Conservation (phyloP, 331 rosid species). For the Prunus yedoensis region DNA sequence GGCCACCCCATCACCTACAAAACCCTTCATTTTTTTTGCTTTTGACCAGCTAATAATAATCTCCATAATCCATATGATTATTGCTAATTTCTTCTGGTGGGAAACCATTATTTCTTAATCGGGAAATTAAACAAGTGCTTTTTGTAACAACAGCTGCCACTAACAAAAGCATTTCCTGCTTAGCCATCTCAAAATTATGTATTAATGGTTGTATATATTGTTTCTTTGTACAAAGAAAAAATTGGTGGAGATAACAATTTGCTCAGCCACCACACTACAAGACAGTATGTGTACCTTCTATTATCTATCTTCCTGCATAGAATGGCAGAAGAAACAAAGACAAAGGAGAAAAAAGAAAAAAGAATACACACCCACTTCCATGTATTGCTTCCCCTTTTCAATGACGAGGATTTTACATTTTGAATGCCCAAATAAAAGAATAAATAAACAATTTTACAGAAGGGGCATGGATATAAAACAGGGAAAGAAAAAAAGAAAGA, state of each 20-base stretch:
- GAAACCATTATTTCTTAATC: no score
- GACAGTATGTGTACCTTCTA: conserved; percentile 26
- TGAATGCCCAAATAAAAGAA: conserved; percentile 77
- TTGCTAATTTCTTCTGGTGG: neutral
- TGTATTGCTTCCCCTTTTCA: conserved; percentile 42
- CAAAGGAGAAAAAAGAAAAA: neutral
- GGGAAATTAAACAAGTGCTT: no score
- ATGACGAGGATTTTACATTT: conserved; percentile 52
- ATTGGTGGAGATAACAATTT: conserved; percentile 50
- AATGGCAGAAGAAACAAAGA: conserved; percentile 18
- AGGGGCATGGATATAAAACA: conserved; percentile 35
- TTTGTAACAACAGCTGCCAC: neutral
- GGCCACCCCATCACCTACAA: conserved; percentile 17
- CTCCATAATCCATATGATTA: conserved; percentile 7
- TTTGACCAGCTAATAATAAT: conserved; percentile 19
- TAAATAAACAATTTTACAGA: conserved; percentile 69
- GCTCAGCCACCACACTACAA: conserved; percentile 43
- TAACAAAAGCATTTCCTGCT: neutral
- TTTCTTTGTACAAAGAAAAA: conserved; percentile 56
- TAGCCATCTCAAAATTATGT: conserved; percentile 17
- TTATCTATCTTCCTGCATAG: conserved; percentile 34
- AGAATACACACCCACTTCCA: conserved; percentile 48
- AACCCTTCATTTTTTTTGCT: conserved; percentile 18
- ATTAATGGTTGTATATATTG: conserved; percentile 26
- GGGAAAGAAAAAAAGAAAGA: conserved; percentile 16